Percentiles rank a stretch among this genome's conserved stretches.
Conservation (phyloP, 352 stramenopile genomes). For the Blastocystis sp. region DNA sequence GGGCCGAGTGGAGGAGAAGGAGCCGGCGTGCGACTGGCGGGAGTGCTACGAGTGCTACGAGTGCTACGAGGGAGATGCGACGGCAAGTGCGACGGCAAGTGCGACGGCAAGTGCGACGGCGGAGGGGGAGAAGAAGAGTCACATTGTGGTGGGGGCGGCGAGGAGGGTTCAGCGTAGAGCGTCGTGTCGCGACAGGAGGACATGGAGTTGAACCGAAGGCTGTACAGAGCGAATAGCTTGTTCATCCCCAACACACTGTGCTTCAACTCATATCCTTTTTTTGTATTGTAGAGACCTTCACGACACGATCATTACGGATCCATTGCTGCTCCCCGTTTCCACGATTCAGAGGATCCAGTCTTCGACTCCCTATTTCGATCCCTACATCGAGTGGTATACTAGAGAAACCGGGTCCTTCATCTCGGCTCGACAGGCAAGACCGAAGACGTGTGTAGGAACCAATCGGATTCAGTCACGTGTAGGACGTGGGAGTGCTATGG, state of each 20-base stretch:
- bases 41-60: background rate
- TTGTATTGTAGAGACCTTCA: background rate
- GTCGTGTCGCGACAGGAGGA: slow-evolving; percentile 26
- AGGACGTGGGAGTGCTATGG: background rate
- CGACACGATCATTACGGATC: slow-evolving; percentile 16
- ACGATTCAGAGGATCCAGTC: background rate
- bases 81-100: too few species aligned
- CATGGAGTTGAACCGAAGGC: background rate
- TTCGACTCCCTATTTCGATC: background rate
- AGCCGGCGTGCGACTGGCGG: slow-evolving; percentile 12
- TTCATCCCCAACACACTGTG: slow-evolving; percentile 23
- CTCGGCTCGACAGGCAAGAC: background rate
- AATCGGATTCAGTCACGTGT: background rate
- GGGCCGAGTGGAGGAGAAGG: background rate
- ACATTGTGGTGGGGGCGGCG: background rate
- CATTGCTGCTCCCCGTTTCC: slow-evolving; percentile 15
- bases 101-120: background rate
- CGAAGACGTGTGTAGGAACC: background rate
- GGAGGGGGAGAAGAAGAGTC: background rate
- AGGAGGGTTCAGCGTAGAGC: slow-evolving; percentile 2
- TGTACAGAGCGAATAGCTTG: background rate
- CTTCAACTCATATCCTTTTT: slow-evolving; percentile 13
- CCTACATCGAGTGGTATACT: slow-evolving; percentile 5
- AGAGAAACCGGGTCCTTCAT: background rate
- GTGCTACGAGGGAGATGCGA: background rate